These are phyloP conservation scores for Apiospora saccharicola DNA, from an alignment of 2,329 filamentous ascomycete genomes.

Conservation along the genomic window DNA sequence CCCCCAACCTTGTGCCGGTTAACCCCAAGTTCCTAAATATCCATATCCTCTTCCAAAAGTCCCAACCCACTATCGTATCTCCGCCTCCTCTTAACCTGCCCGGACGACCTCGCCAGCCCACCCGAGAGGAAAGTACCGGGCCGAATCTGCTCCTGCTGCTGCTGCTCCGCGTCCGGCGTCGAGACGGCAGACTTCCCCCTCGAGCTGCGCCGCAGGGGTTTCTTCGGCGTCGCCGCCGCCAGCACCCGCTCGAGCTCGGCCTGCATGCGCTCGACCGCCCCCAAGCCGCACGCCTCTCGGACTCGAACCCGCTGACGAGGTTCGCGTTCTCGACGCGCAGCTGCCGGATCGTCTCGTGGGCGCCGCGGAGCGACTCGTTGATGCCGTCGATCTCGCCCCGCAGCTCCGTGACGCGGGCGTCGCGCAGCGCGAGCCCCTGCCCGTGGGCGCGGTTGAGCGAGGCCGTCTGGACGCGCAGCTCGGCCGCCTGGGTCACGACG, in stretches of 20 bases:
- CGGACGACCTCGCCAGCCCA: conserved; percentile 41
- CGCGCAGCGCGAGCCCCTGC: conserved; percentile 56
- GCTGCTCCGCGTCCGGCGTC: conserved; percentile 12
- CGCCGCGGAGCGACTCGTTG: conserved; percentile 52
- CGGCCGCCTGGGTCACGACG: conserved; percentile 49
- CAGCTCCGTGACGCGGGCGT: conserved; percentile 57
- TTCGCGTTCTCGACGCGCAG: conserved; percentile 56
- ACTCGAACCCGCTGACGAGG: conserved; percentile 45
- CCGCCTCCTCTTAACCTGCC: conserved; percentile 50
- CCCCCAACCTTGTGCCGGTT: neutral
- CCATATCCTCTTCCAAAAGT: conserved; percentile 58
- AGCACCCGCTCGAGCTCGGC: conserved; percentile 58
- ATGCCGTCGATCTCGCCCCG: conserved; percentile 36
- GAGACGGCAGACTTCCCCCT: conserved; percentile 31
- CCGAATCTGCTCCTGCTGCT: neutral
- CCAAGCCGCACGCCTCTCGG: conserved; percentile 49
- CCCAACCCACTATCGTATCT: conserved; percentile 63
- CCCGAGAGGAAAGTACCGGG: conserved; percentile 37
- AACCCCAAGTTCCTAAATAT: neutral
- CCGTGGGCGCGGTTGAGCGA: conserved; percentile 52
- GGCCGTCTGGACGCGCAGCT: conserved; percentile 41
- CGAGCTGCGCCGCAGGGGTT: conserved; percentile 22
- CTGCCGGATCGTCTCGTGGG: conserved; percentile 54
- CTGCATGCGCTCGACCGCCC: conserved; percentile 58
- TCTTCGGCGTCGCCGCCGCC: conserved; percentile 37